Conservation (phyloP, 129 eudicot species). For the Lactuca sativa region DNA sequence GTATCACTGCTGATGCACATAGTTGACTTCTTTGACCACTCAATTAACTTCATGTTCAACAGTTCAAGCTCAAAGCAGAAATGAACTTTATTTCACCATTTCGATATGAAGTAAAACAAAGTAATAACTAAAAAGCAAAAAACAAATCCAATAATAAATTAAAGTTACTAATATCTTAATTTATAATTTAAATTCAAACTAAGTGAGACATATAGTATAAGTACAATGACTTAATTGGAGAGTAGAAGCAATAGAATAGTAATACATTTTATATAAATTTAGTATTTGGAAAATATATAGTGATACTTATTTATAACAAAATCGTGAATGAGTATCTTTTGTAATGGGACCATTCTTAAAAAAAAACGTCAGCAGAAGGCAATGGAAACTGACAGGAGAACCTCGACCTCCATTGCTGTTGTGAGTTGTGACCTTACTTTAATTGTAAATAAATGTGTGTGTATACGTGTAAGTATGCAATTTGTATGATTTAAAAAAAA, state of each 20-base stretch:
- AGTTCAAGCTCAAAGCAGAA: background rate
- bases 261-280: background rate
- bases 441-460: conserved; percentile 22
- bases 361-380: conserved; percentile 49
- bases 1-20: conserved; percentile 4
- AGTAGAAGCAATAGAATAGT: no score
- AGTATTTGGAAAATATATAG: background rate
- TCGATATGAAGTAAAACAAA: background rate
- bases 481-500: conserved; percentile 17
- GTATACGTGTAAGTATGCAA: conserved; percentile 10
- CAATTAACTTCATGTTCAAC: background rate
- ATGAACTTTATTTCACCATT: background rate
- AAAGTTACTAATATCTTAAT: no score
- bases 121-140: no score
- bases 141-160: no score
- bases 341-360: conserved; percentile 42
- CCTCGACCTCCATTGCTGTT: conserved; percentile 54
- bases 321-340: conserved; percentile 13
- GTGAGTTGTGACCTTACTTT: conserved; percentile 42
- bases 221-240: no score
- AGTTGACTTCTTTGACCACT: conserved; percentile 2
- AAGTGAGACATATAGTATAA: no score
- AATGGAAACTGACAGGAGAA: conserved; percentile 56
- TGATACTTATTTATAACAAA: background rate
- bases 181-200: no score